phyloP scores from a whole-genome alignment of 768 basidiomycete species.

The Rhizopogon vulgaris region DNA sequence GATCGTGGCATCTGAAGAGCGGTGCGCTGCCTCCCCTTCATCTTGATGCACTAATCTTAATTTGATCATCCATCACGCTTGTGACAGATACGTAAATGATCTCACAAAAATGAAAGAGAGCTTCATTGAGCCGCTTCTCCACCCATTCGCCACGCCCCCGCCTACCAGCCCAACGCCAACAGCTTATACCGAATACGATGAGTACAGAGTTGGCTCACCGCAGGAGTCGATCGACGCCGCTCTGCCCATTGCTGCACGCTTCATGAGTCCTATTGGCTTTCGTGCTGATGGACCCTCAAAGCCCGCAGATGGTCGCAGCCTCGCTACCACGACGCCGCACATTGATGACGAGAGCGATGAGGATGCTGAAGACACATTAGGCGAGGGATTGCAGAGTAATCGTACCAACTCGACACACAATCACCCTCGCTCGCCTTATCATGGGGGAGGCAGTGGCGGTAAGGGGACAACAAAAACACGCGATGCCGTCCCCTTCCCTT shows the following conservation, averaged over 20 bases:
- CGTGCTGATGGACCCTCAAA: conserved; percentile 41
- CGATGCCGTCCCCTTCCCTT: conserved; percentile 66
- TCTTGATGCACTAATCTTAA: conserved; percentile 1
- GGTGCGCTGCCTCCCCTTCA: conserved; percentile 39
- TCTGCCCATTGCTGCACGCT: conserved; percentile 86
- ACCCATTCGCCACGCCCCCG: conserved; percentile 54
- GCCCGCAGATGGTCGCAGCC: conserved; percentile 42
- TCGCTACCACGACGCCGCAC: conserved; percentile 42
- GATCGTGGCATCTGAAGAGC: conserved; percentile 93
- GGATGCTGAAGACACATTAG: conserved; percentile 46
- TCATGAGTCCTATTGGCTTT: conserved; percentile 64
- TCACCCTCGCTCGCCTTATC: conserved; percentile 78
- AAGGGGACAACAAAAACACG: conserved; percentile 32
- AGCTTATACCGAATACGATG: conserved; percentile 61
- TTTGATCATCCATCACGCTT: not conserved
- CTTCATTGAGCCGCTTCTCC: conserved; percentile 84
- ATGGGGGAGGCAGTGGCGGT: conserved; percentile 38
- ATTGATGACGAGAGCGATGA: conserved; percentile 73
- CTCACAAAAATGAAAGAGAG: conserved; percentile 89
- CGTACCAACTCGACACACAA: conserved; percentile 42
- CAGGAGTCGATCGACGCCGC: conserved; percentile 69
- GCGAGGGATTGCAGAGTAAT: conserved; percentile 23
- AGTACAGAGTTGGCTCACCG: conserved; percentile 64
- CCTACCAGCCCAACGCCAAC: conserved; percentile 46
- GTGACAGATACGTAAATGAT: conserved; percentile 81